phyloP scores from a whole-genome alignment of 305 asterid genomes.

The Rubia peregrina region DNA sequence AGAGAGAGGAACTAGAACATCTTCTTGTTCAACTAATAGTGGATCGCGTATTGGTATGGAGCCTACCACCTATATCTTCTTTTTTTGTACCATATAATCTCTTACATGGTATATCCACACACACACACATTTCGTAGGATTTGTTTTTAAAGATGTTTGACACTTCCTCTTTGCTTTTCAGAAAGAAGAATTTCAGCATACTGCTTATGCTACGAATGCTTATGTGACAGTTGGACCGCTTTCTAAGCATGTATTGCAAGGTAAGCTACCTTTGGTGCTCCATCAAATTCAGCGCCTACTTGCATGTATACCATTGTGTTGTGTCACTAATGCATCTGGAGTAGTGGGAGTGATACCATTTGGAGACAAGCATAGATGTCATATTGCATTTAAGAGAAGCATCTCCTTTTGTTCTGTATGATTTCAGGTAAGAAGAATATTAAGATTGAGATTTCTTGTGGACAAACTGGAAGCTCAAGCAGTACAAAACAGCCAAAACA shows the following conservation, averaged over 20 bases:
- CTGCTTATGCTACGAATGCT: conserved; percentile 88
- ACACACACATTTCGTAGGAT: not conserved
- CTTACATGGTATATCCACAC: not conserved
- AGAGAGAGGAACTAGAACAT: conserved; percentile 72
- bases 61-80: not conserved
- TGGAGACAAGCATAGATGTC: not conserved
- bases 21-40: conserved; percentile 67
- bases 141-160: not conserved
- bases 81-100: not conserved
- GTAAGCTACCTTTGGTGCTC: conserved; percentile 32
- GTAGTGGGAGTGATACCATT: not conserved
- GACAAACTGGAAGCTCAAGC: conserved; percentile 31
- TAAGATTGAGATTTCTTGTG: conserved; percentile 51
- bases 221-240: conserved; percentile 78
- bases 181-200: conserved; percentile 99
- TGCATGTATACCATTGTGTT: not conserved
- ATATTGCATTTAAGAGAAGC: not conserved
- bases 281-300: not conserved
- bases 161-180: conserved; percentile 28
- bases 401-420: not conserved
- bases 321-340: not conserved
- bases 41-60: conserved; percentile 69
- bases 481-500: conserved; percentile 46
- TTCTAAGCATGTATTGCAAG: conserved; percentile 68
- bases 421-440: conserved; percentile 59